A percentile compares a stretch with the other conserved stretches of the same genome.
phyloP scores from a whole-genome alignment of 306 rosid species.

The Quercus gilva region DNA sequence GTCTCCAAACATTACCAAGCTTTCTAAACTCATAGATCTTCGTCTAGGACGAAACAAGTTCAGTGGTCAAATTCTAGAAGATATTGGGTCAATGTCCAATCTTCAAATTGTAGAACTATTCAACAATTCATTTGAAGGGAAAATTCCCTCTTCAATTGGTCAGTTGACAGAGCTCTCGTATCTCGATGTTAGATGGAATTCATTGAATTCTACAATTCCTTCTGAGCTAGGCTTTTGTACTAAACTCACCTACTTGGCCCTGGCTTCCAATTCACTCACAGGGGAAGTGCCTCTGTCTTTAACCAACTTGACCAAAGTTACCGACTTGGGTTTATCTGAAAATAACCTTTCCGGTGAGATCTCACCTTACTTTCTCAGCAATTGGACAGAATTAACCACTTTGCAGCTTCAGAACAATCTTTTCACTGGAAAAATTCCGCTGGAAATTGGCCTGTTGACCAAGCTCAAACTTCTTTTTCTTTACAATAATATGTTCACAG shows the following conservation, averaged over 20 bases:
- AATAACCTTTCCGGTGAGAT: no score
- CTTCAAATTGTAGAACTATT: slow-evolving; percentile 30
- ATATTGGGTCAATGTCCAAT: slow-evolving; percentile 33
- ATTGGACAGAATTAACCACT: no score
- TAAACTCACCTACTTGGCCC: no score
- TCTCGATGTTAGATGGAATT: slow-evolving; percentile 31
- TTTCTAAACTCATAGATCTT: slow-evolving; percentile 41
- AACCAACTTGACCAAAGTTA: no score
- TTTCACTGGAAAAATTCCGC: no score
- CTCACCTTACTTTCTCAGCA: no score
- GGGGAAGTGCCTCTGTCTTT: no score
- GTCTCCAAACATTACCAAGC: slow-evolving; percentile 50
- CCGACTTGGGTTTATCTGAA: no score
- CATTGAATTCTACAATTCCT: slow-evolving; percentile 52
- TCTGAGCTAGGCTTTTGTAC: no score
- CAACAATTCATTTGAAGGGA: slow-evolving; percentile 35
- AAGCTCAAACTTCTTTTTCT: slow-evolving; percentile 27
- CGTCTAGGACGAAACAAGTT: slow-evolving; percentile 37
- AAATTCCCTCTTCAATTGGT: slow-evolving; percentile 19
- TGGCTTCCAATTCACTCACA: no score
- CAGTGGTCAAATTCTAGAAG: slow-evolving; percentile 36
- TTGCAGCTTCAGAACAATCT: no score
- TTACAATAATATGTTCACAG: slow-evolving; percentile 28
- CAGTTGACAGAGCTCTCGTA: slow-evolving; percentile 25
- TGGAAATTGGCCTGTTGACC: neutral